Evolutionary conservation across 78 protist genomes (phyloP), one percentile per base, ranked within the genome.

Genomic region (Thecamonas trahens): DNA sequence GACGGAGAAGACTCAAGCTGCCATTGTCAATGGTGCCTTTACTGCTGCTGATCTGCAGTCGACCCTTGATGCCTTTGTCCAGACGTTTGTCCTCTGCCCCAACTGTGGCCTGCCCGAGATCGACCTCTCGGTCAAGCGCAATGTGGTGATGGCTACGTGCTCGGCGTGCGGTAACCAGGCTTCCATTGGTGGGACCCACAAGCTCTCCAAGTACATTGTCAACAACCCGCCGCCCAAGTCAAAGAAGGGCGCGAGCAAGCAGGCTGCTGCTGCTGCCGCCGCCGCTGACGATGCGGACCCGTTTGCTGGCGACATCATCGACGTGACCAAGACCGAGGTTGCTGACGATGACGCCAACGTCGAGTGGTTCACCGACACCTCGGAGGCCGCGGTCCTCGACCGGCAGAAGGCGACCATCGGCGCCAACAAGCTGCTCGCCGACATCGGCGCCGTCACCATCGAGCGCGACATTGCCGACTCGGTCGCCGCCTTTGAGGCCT

Each of bases 41-140:
- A 59, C 38, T 18, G 67, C 70, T 11, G 31, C 29, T 0, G 61
- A 38, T 4, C 65, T 84, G 15, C 14, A 47, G 24, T 4, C n/a
- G 18, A 26, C 29, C 6, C 31, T 91, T 26, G 87, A 88, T 61
- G 55, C 61, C n/a, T 94, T 90, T 49, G 89, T 94, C 80, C 34
- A 71, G 65, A 69, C 55, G 74, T 94, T 75, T 65, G 83, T 94
- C 26, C 84, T 94, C 15, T 94, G 96, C 60, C 54, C 85, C 3
- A 5, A 7, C n/a, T 94, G 96, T 77, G 54, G 58, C 54, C 76
- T 79, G 58, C 97, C 97, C 13, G 97, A 93, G 59, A 83, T 88
- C 8, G 61, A 22, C 34, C 52, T 86, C 49, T 37, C 59, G 20
- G 29, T 84, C 29, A 42, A 80, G 38, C n/a, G n/a, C n/a, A n/a